Conservation (phyloP, 2,329 filamentous ascomycete genomes). For the Chrysoporthe puriensis region DNA sequence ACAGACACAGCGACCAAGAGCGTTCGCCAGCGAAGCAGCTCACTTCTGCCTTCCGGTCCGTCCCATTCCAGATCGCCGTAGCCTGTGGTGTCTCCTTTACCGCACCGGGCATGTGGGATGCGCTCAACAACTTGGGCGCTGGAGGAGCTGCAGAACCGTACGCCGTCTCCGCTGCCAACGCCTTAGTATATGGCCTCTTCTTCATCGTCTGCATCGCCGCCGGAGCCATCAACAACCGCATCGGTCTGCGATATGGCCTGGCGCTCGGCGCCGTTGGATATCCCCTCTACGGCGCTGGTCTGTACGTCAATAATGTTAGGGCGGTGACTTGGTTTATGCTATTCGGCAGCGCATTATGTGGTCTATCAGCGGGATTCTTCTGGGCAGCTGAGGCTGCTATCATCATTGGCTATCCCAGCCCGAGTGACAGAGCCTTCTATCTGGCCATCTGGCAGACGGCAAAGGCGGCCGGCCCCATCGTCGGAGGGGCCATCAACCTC, state of each 20-base stretch:
- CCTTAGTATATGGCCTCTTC: slow-evolving; percentile 52
- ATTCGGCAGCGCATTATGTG: slow-evolving; percentile 51
- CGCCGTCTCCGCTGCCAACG: slow-evolving; percentile 56
- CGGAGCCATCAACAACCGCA: slow-evolving; percentile 52
- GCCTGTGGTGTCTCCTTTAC: slow-evolving; percentile 52
- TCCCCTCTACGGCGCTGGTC: slow-evolving; percentile 49
- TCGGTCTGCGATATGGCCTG: slow-evolving; percentile 51
- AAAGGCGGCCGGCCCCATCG: slow-evolving; percentile 27
- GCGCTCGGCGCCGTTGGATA: slow-evolving; percentile 51
- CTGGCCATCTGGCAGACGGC: slow-evolving; percentile 46
- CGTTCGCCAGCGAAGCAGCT: neutral
- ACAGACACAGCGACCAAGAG: slow-evolving; percentile 19
- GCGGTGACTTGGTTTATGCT: slow-evolving; percentile 57
- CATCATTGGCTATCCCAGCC: slow-evolving; percentile 53
- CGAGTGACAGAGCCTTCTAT: slow-evolving; percentile 49
- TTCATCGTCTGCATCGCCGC: slow-evolving; percentile 52
- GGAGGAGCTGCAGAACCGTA: slow-evolving; percentile 56
- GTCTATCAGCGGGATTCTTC: slow-evolving; percentile 53
- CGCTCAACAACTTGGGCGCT: slow-evolving; percentile 57
- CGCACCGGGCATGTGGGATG: slow-evolving; percentile 57
- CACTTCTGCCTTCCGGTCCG: slow-evolving; percentile 21
- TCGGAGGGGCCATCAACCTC: slow-evolving; percentile 31
- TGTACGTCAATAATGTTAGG: slow-evolving; percentile 54
- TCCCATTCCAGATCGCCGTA: slow-evolving; percentile 26
- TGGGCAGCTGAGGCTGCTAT: slow-evolving; percentile 56